phyloP scores from a whole-genome alignment of 2,329 filamentous ascomycete genomes.

The Hymenoscyphus occultus region DNA sequence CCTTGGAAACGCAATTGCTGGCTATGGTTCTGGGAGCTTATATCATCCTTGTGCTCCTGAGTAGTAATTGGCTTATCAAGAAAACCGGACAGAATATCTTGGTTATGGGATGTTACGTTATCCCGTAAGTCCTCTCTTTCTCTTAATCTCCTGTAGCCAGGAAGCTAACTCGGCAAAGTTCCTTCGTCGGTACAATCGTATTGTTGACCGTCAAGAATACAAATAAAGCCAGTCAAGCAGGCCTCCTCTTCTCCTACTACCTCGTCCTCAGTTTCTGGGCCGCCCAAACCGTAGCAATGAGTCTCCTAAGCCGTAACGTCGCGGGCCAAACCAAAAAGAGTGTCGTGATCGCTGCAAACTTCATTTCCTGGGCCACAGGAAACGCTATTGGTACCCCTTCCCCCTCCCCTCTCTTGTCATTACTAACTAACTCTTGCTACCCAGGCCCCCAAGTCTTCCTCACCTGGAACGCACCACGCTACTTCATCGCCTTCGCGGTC shows the following conservation, averaged over 20 bases:
- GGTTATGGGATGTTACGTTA: conserved; percentile 62
- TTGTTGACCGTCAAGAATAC: conserved; percentile 65
- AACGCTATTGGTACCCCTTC: conserved; percentile 49
- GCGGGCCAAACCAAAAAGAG: conserved; percentile 52
- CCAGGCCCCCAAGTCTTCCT: conserved; percentile 51
- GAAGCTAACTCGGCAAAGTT: conserved; percentile 57
- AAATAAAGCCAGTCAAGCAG: conserved; percentile 56
- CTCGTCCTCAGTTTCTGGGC: conserved; percentile 77
- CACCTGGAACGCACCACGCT: conserved; percentile 48
- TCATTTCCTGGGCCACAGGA: conserved; percentile 50
- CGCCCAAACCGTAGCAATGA: conserved; percentile 63
- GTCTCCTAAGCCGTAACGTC: conserved; percentile 54
- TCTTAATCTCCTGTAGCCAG: conserved; percentile 31
- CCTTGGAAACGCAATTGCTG: conserved; percentile 67
- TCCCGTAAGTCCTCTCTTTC: conserved; percentile 51
- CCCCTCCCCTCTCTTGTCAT: conserved; percentile 28
- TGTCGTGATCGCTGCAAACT: conserved; percentile 48
- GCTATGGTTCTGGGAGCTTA: conserved; percentile 73
- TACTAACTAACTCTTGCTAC: background rate
- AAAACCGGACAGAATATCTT: conserved; percentile 66
- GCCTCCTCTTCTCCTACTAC: conserved; percentile 71
- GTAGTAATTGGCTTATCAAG: conserved; percentile 65
- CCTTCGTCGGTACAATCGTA: conserved; percentile 68
- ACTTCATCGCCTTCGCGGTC: conserved; percentile 51
- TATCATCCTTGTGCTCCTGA: conserved; percentile 67